These are phyloP conservation scores for Xylaria sp. DNA, from an alignment of 2,329 filamentous ascomycete species.

Conservation along the genomic window DNA sequence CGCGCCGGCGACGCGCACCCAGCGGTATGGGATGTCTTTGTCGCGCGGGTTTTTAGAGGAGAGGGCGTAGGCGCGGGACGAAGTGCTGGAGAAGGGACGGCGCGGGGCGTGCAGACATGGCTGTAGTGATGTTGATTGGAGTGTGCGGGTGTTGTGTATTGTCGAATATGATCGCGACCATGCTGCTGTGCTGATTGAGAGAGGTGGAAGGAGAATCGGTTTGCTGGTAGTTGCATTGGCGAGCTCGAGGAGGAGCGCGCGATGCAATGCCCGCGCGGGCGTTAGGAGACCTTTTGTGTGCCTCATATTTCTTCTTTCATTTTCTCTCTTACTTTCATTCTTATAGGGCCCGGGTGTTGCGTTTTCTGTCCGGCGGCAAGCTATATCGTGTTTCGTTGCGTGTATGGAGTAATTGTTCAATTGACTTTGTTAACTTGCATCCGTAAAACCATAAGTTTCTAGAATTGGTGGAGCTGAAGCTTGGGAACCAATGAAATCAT, in stretches of 20 bases:
- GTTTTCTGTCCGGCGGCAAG: conserved; percentile 1
- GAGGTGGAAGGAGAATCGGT: background rate
- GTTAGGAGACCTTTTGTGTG: conserved; percentile 43
- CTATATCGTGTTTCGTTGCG: background rate
- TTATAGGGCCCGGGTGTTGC: background rate
- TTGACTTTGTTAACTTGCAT: background rate
- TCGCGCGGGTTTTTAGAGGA: conserved; percentile 53
- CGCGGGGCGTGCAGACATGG: background rate
- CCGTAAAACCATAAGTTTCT: too few relatives aligned
- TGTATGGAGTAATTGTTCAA: background rate
- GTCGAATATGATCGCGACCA: background rate
- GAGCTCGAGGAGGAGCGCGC: conserved; percentile 44
- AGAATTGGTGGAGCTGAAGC: conserved; percentile 23
- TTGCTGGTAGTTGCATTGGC: conserved; percentile 25
- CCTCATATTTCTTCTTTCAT: conserved; percentile 40
- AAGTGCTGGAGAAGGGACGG: conserved; percentile 27
- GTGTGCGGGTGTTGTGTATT: background rate
- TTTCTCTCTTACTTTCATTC: background rate
- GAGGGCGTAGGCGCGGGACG: background rate
- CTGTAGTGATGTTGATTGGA: background rate
- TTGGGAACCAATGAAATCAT: conserved; percentile 38
- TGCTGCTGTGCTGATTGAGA: background rate
- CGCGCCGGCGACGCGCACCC: conserved; percentile 50
- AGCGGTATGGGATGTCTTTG: conserved; percentile 57
- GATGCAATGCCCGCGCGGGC: conserved; percentile 47